Evolutionary conservation across 345 rosid genomes (phyloP).

Genomic region (Populus nigra): DNA sequence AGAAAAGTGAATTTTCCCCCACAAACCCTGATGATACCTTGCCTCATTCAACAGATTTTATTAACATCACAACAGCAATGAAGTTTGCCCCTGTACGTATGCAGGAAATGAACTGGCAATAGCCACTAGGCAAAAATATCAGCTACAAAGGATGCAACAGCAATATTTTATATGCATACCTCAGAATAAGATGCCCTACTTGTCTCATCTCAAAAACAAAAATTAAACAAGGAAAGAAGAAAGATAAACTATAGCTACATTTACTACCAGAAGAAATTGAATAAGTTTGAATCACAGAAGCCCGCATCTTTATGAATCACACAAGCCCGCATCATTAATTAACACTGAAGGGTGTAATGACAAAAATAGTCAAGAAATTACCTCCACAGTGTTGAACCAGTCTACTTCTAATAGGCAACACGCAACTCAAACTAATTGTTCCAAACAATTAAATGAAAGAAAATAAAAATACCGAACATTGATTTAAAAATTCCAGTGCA

Average conservation of each 20-base stretch:
- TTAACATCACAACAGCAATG: constrained; percentile 56
- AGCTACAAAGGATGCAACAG: constrained; percentile 31
- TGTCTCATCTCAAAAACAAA: constrained; percentile 18
- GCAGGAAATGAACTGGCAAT: constrained; percentile 52
- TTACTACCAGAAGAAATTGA: constrained; percentile 23
- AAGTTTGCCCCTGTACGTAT: constrained; percentile 61
- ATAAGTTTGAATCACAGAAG: constrained; percentile 20
- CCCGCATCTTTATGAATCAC: constrained; percentile 9
- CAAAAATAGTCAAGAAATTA: constrained; percentile 41
- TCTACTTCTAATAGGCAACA: constrained; percentile 39
- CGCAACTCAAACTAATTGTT: constrained; percentile 34
- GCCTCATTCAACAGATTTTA: constrained; percentile 53
- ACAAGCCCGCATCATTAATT: constrained; percentile 14
- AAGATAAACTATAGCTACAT: neutral
- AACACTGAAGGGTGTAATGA: constrained; percentile 26
- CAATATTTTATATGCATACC: constrained; percentile 21
- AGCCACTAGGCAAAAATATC: constrained; percentile 44
- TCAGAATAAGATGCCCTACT: constrained; percentile 23
- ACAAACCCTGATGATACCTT: constrained; percentile 59
- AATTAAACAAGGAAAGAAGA: neutral
- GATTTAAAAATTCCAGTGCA: constrained; percentile 24
- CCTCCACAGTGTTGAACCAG: constrained; percentile 43
- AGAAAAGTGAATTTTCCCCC: constrained; percentile 39
- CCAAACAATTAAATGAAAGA: constrained; percentile 29
- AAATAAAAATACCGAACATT: constrained; percentile 15